Conservation (phyloP, 208 protist species). For the Crithidia thermophila region DNA sequence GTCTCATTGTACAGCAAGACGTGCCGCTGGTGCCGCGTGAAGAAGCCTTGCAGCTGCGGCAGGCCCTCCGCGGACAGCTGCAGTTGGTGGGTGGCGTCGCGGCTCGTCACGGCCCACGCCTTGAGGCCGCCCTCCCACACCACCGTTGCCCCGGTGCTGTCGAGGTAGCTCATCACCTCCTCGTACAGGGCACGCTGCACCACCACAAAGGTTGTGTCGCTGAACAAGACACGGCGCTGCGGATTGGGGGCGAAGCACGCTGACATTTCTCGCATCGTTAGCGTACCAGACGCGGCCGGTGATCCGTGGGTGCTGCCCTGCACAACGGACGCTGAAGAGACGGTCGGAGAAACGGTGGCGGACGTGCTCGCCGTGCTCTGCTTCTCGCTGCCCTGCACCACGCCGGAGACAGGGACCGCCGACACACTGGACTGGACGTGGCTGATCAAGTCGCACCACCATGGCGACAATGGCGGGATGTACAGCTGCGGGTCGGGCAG, state of each 20-base stretch:
- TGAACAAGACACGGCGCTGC: conserved; percentile 51
- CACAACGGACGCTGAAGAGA: background rate
- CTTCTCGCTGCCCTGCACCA: background rate
- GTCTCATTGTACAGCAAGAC: conserved; percentile 61
- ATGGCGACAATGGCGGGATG: conserved; percentile 29
- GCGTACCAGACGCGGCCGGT: background rate
- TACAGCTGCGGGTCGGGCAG: conserved; percentile 41
- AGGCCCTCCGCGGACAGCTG: conserved; percentile 1
- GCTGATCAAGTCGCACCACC: conserved; percentile 25
- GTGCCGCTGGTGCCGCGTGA: conserved; percentile 39
- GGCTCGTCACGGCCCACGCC: background rate
- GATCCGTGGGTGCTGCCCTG: background rate
- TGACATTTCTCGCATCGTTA: background rate
- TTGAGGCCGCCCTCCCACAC: conserved; percentile 40
- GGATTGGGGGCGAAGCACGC: conserved; percentile 34
- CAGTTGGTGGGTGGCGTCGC: background rate
- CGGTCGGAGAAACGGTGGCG: background rate
- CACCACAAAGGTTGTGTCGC: conserved; percentile 56
- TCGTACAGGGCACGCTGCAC: conserved; percentile 64
- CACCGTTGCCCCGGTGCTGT: conserved; percentile 45
- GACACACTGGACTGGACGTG: background rate
- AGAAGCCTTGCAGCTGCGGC: conserved; percentile 35
- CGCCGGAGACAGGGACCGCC: background rate
- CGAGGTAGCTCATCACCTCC: conserved; percentile 55
- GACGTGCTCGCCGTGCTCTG: background rate